These are phyloP conservation scores for Telopea speciosissima DNA, from an alignment of 177 flowering plant genomes.

Conservation along the genomic window DNA sequence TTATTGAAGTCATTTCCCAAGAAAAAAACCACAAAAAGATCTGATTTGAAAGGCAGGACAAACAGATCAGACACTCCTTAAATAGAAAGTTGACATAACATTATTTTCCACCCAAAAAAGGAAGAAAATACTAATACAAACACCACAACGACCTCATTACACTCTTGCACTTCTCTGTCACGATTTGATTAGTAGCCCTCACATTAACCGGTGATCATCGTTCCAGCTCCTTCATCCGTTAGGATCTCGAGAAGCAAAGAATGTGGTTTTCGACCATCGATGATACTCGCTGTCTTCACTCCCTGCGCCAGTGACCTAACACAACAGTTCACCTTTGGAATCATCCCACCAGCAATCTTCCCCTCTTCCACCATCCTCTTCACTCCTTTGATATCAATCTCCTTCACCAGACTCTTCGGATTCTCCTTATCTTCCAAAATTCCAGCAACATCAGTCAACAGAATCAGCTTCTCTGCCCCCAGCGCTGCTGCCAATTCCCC, in stretches of 20 bases:
- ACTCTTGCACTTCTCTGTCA: too few relatives aligned
- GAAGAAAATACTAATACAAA: too few relatives aligned
- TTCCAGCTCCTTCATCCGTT: conserved; percentile 88
- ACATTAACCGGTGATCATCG: conserved; percentile 78
- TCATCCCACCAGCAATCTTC: conserved; percentile 88
- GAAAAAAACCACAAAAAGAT: too few relatives aligned
- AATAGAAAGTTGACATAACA: too few relatives aligned
- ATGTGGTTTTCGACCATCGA: conserved; percentile 79
- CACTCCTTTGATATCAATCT: conserved; percentile 74
- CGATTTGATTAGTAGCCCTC: too few relatives aligned
- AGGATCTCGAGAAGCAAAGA: conserved; percentile 75
- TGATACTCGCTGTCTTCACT: conserved; percentile 78
- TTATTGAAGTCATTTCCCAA: too few relatives aligned
- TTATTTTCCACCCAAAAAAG: too few relatives aligned
- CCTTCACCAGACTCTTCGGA: conserved; percentile 67
- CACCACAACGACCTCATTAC: too few relatives aligned
- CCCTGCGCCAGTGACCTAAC: conserved; percentile 80
- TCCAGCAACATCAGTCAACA: conserved; percentile 87
- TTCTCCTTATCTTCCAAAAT: conserved; percentile 54
- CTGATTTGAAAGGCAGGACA: too few relatives aligned
- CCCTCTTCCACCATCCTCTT: conserved; percentile 74
- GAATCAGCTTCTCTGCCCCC: conserved; percentile 85
- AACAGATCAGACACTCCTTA: too few relatives aligned
- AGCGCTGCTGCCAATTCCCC: conserved; percentile 92
- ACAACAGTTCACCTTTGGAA: conserved; percentile 87